These are phyloP conservation scores for Yarrowia galli DNA, from an alignment of 1,139 yeast genomes.

Conservation along the genomic window DNA sequence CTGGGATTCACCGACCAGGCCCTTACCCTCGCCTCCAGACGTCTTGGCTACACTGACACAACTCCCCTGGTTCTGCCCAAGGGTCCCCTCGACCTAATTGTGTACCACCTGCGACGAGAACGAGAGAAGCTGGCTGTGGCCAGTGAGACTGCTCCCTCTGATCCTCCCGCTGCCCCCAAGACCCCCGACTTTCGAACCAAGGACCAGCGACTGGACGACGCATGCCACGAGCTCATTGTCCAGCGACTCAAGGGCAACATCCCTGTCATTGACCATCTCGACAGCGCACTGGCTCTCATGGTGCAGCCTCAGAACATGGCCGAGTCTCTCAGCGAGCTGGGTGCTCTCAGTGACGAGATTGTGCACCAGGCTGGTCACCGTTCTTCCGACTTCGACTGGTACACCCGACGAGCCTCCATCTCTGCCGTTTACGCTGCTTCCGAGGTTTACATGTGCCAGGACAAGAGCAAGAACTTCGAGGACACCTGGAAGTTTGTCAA, in stretches of 20 bases:
- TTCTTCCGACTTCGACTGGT: slow-evolving; percentile 92
- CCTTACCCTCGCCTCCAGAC: slow-evolving; percentile 66
- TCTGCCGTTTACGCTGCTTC: slow-evolving; percentile 71
- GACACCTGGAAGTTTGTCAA: slow-evolving; percentile 73
- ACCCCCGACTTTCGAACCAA: slow-evolving; percentile 39
- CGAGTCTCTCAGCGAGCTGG: slow-evolving; percentile 68
- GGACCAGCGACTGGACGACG: slow-evolving; percentile 44
- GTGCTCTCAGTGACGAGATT: slow-evolving; percentile 80
- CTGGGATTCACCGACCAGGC: slow-evolving; percentile 73
- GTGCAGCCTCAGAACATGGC: slow-evolving; percentile 62
- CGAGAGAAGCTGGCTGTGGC: slow-evolving; percentile 48
- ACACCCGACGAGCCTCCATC: slow-evolving; percentile 77
- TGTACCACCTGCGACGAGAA: slow-evolving; percentile 64
- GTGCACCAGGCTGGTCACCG: slow-evolving; percentile 80
- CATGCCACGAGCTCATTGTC: slow-evolving; percentile 59
- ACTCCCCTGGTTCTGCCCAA: slow-evolving; percentile 66
- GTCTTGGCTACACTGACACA: slow-evolving; percentile 70
- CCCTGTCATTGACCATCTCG: slow-evolving; percentile 54
- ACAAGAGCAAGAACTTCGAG: slow-evolving; percentile 61
- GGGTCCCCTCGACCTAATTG: slow-evolving; percentile 66
- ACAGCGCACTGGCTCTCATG: slow-evolving; percentile 62
- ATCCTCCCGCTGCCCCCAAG: slow-evolving; percentile 23
- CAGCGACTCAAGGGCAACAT: slow-evolving; percentile 69
- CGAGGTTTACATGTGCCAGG: slow-evolving; percentile 84
- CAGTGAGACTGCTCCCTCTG: slow-evolving; percentile 43